A percentile compares a stretch with the other conserved stretches of the same genome.
phyloP scores from a whole-genome alignment of 2,329 filamentous ascomycete genomes.

The Emmonsiellopsis sp. region DNA sequence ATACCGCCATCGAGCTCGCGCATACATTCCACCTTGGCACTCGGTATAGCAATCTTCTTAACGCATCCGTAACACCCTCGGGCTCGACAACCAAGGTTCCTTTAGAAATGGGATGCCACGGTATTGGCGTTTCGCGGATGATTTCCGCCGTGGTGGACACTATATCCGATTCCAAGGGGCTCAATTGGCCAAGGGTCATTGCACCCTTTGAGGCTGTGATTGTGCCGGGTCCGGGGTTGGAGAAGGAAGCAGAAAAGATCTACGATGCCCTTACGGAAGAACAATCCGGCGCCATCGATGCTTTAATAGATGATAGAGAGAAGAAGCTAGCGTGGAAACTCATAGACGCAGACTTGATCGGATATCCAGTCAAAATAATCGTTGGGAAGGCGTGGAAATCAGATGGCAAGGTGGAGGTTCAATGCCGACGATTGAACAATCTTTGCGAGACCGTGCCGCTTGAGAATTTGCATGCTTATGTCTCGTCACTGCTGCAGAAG shows the following conservation, averaged over 20 bases:
- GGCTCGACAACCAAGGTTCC: constrained; percentile 35
- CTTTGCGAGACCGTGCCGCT: constrained; percentile 51
- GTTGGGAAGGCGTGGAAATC: constrained; percentile 62
- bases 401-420: constrained; percentile 58
- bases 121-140: constrained; percentile 85
- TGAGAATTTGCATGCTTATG: constrained; percentile 39
- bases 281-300: constrained; percentile 41
- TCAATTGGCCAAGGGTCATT: constrained; percentile 81
- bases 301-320: constrained; percentile 63
- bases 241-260: constrained; percentile 44
- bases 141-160: constrained; percentile 77
- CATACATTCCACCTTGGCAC: constrained; percentile 94
- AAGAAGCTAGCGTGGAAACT: constrained; percentile 73
- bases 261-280: constrained; percentile 50
- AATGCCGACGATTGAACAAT: constrained; percentile 57
- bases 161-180: constrained; percentile 58
- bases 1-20: constrained; percentile 76
- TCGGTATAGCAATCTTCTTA: constrained; percentile 69
- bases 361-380: constrained; percentile 75
- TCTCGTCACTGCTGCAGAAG: constrained; percentile 39
- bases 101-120: constrained; percentile 93
- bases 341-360: constrained; percentile 78
- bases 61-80: constrained; percentile 46
- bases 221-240: constrained; percentile 43
- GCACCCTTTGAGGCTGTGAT: constrained; percentile 74